Conservation (phyloP, 345 rosid species). For the Combretum micranthum region DNA sequence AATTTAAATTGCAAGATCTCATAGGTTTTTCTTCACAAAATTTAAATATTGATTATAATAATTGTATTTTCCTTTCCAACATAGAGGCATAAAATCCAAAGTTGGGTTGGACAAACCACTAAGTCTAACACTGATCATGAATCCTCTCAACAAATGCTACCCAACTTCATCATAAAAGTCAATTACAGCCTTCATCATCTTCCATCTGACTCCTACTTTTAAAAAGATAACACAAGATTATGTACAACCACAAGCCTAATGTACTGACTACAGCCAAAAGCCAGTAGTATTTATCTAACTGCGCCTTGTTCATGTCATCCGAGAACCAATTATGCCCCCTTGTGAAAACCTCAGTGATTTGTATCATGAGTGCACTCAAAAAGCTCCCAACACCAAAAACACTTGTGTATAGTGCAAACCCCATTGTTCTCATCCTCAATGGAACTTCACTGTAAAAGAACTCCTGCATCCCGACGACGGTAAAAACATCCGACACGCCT, state of each 20-base stretch:
- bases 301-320: slow-evolving; percentile 82
- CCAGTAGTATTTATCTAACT: slow-evolving; percentile 77
- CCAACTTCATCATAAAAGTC: background rate
- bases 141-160: background rate
- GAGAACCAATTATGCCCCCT: slow-evolving; percentile 63
- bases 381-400: slow-evolving; percentile 96
- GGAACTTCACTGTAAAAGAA: slow-evolving; percentile 92
- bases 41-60: no score
- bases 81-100: no score
- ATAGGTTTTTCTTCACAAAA: no score
- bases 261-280: slow-evolving; percentile 52
- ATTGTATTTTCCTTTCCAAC: no score
- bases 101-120: no score
- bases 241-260: slow-evolving; percentile 49
- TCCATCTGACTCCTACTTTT: slow-evolving; percentile 30
- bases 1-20: no score
- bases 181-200: slow-evolving; percentile 18
- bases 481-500: slow-evolving; percentile 86
- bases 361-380: slow-evolving; percentile 64
- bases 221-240: slow-evolving; percentile 45
- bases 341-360: slow-evolving; percentile 43
- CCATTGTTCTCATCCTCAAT: slow-evolving; percentile 78
- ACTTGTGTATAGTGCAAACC: slow-evolving; percentile 79
- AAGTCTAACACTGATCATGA: no score
- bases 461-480: slow-evolving; percentile 98